These are phyloP conservation scores for Fusarium ramigenum DNA, from an alignment of 2,329 filamentous ascomycete species.

Conservation along the genomic window DNA sequence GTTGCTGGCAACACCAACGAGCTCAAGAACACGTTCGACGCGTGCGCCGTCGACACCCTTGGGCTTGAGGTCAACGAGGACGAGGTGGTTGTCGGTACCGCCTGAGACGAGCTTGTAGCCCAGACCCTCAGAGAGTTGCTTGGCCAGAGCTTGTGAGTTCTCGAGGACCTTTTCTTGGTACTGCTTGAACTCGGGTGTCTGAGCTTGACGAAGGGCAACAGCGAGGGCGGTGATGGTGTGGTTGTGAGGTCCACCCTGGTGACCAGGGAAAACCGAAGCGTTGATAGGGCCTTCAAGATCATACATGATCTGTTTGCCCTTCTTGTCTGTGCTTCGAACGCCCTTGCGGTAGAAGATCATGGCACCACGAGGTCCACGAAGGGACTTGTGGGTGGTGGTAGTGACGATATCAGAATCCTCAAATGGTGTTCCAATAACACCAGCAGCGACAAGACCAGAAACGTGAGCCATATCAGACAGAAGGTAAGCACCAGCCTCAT, in stretches of 20 bases:
- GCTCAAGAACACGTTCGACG: slow-evolving; percentile 86
- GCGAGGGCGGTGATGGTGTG: slow-evolving; percentile 96
- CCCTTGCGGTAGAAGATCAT: slow-evolving; percentile 99
- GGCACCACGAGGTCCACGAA: slow-evolving; percentile 90
- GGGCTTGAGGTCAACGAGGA: slow-evolving; percentile 87
- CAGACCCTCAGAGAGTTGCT: slow-evolving; percentile 68
- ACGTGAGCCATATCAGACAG: slow-evolving; percentile 97
- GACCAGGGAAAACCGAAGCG: slow-evolving; percentile 92
- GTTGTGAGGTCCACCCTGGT: slow-evolving; percentile 97
- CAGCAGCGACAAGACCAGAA: slow-evolving; percentile 88
- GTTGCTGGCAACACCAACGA: slow-evolving; percentile 92
- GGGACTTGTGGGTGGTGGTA: slow-evolving; percentile 97
- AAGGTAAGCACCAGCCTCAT: slow-evolving; percentile 89
- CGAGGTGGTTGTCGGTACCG: slow-evolving; percentile 95
- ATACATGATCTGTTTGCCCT: slow-evolving; percentile 78
- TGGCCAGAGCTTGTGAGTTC: slow-evolving; percentile 88
- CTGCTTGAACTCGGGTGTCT: slow-evolving; percentile 83
- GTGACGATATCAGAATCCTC: slow-evolving; percentile 90
- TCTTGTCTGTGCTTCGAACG: slow-evolving; percentile 82
- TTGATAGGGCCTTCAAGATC: slow-evolving; percentile 94
- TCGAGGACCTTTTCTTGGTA: slow-evolving; percentile 88
- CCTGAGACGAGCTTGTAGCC: slow-evolving; percentile 89
- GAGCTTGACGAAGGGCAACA: slow-evolving; percentile 91
- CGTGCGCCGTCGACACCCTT: slow-evolving; percentile 86
- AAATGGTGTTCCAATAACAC: slow-evolving; percentile 89